Evolutionary conservation across 495 filamentous ascomycete genomes (phyloP).

Genomic region (Pyrenula aspistea): DNA sequence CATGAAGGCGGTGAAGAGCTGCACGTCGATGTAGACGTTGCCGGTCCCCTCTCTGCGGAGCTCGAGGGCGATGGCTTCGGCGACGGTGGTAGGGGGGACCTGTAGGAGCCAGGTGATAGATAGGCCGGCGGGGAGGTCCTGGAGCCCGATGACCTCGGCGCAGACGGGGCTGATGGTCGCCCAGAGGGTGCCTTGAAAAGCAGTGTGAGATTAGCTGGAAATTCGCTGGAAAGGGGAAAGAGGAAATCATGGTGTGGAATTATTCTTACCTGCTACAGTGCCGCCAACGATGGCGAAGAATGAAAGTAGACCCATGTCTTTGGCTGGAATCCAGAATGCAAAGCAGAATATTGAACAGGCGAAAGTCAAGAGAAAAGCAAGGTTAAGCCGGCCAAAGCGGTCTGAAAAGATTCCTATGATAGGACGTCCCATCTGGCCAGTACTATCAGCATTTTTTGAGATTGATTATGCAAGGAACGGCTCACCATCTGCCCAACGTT

Average conservation of each 20-base stretch:
- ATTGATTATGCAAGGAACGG: background rate
- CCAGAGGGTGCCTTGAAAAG: slow-evolving; percentile 9
- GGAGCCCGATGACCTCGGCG: slow-evolving; percentile 45
- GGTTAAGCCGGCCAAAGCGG: slow-evolving; percentile 47
- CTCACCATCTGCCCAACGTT: slow-evolving; percentile 49
- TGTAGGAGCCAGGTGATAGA: slow-evolving; percentile 55
- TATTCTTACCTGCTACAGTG: slow-evolving; percentile 43
- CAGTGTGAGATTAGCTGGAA: background rate
- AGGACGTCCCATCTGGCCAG: slow-evolving; percentile 36
- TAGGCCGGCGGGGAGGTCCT: slow-evolving; percentile 44
- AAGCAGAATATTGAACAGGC: slow-evolving; percentile 46
- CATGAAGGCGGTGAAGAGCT: slow-evolving; percentile 48
- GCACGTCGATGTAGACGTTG: slow-evolving; percentile 40
- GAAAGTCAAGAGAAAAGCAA: slow-evolving; percentile 45
- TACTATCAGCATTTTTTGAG: background rate
- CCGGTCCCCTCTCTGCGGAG: slow-evolving; percentile 31
- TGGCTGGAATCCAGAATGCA: slow-evolving; percentile 56
- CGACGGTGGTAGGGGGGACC: slow-evolving; percentile 43
- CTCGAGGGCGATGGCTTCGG: slow-evolving; percentile 56
- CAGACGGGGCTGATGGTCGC: slow-evolving; percentile 17
- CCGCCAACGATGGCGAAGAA: slow-evolving; percentile 55
- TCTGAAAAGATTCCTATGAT: slow-evolving; percentile 58
- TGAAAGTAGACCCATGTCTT: slow-evolving; percentile 42
- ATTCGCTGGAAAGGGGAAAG: background rate
- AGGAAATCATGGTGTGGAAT: slow-evolving; percentile 3